Conservation (phyloP, 2,329 filamentous ascomycete species). For the Fusarium nurragi region DNA sequence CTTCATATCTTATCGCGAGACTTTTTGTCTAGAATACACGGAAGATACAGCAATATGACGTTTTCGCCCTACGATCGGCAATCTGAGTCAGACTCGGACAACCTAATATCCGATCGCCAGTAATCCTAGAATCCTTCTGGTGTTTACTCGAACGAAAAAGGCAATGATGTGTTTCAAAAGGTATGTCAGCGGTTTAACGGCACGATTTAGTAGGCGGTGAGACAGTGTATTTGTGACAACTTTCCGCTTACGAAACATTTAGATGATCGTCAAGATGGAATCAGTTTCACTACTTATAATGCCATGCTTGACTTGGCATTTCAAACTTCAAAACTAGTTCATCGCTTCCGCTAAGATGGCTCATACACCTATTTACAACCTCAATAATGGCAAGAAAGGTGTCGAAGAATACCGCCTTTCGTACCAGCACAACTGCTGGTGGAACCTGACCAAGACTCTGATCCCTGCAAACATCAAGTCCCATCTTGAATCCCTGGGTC, state of each 20-base stretch:
- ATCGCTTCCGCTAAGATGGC: background rate
- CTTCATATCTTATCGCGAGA: no score
- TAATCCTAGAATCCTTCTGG: background rate
- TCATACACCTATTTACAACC: background rate
- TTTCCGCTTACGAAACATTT: background rate
- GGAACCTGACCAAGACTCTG: background rate
- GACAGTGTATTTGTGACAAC: background rate
- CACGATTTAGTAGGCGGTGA: background rate
- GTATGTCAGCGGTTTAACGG: background rate
- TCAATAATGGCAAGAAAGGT: constrained; percentile 8
- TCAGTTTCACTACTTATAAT: background rate
- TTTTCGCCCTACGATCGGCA: background rate
- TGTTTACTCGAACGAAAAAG: background rate
- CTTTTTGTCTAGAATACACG: background rate
- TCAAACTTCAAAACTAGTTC: background rate
- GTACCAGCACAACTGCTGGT: background rate
- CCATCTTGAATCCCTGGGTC: background rate
- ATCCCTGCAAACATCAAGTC: background rate
- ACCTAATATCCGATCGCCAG: background rate
- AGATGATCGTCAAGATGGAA: background rate
- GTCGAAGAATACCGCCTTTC: constrained; percentile 9
- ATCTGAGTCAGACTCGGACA: constrained; percentile 1
- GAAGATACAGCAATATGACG: background rate
- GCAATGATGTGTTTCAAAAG: background rate
- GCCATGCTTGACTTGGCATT: background rate